Evolutionary conservation across 805 yeast species (phyloP).

Genomic region (Ogataea parapolymorpha): DNA sequence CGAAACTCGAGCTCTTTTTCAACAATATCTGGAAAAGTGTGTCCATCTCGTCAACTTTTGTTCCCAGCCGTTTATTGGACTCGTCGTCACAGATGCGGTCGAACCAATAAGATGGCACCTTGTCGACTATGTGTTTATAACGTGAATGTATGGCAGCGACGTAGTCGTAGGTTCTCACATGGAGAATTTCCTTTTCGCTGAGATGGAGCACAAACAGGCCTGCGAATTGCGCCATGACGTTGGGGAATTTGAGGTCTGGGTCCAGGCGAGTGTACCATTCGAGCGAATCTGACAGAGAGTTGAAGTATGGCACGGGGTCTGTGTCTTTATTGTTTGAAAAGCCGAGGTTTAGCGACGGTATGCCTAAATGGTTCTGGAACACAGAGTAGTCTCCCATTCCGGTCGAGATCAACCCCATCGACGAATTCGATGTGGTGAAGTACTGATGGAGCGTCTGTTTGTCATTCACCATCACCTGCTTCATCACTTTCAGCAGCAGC

Average conservation of each 20-base stretch:
- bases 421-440: conserved; percentile 37
- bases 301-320: conserved; percentile 55
- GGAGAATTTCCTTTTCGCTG: conserved; percentile 56
- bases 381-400: conserved; percentile 52
- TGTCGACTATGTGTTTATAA: conserved; percentile 28
- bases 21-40: conserved; percentile 10
- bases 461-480: conserved; percentile 40
- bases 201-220: conserved; percentile 54
- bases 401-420: conserved; percentile 43
- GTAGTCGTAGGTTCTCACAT: conserved; percentile 46
- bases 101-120: conserved; percentile 33
- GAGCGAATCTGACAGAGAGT: conserved; percentile 57
- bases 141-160: conserved; percentile 39
- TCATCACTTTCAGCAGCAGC: conserved; percentile 44
- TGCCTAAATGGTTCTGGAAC: conserved; percentile 64
- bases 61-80: conserved; percentile 25
- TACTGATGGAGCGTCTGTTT: conserved; percentile 46
- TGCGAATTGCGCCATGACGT: conserved; percentile 53
- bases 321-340: conserved; percentile 32
- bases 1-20: conserved; percentile 18
- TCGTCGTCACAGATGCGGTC: conserved; percentile 16
- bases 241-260: conserved; percentile 50
- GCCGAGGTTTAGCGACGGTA: conserved; percentile 56
- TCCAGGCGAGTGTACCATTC: conserved; percentile 50
- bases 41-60: conserved; percentile 10